These are phyloP conservation scores for Cinchona pubescens DNA, from an alignment of 257 asterid species.

Conservation along the genomic window DNA sequence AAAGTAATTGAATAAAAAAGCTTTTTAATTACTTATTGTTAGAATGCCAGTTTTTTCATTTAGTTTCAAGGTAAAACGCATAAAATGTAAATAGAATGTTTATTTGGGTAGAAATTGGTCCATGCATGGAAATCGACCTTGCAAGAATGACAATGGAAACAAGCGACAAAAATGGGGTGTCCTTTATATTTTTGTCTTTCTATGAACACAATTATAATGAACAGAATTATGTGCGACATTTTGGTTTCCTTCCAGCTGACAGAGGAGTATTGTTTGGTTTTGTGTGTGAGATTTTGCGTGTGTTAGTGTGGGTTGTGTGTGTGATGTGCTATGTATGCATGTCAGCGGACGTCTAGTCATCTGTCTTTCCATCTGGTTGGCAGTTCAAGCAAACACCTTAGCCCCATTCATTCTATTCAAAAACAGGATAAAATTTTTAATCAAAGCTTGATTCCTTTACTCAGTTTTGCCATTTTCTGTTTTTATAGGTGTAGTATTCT, in stretches of 20 bases:
- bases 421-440: constrained; percentile 19
- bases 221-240: constrained; percentile 9
- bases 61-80: background rate
- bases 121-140: background rate
- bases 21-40: no score
- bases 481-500: no score
- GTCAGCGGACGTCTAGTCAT: constrained; percentile 38
- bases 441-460: constrained; percentile 6
- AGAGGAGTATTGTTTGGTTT: constrained; percentile 22
- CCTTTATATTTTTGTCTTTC: constrained; percentile 2
- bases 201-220: constrained; percentile 1
- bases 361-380: constrained; percentile 30
- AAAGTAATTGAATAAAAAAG: no score
- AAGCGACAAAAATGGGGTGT: constrained; percentile 1
- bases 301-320: constrained; percentile 6
- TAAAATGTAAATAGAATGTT: no score
- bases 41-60: no score
- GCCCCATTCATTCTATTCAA: constrained; percentile 29
- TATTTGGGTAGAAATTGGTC: no score
- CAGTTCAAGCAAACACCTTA: constrained; percentile 39
- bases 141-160: background rate
- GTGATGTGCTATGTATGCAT: constrained; percentile 1
- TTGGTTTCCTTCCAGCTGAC: constrained; percentile 39
- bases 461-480: background rate
- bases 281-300: background rate